phyloP scores from a whole-genome alignment of 2,329 filamentous ascomycete genomes.

The Cephalotrichum gorgonifer region DNA sequence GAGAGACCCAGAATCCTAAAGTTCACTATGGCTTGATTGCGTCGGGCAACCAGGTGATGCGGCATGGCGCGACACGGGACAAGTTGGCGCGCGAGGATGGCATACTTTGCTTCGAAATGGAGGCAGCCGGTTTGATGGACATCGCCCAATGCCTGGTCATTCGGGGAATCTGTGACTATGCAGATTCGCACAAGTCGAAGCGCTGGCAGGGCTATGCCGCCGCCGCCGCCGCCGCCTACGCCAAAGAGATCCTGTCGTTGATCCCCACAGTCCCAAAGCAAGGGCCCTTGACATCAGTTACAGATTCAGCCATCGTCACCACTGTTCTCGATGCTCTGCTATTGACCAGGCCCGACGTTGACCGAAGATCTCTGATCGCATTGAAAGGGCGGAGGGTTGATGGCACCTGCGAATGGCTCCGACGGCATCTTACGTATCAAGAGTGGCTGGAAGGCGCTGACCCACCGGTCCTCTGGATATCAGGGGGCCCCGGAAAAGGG shows the following conservation, averaged over 20 bases:
- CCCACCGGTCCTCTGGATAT: too few relatives aligned
- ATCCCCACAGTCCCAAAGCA: too few relatives aligned
- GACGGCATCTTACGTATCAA: too few relatives aligned
- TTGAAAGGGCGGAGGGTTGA: too few relatives aligned
- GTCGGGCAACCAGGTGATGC: slow-evolving; percentile 9
- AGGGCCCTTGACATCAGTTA: too few relatives aligned
- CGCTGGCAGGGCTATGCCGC: slow-evolving; percentile 24
- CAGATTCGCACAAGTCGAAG: slow-evolving; percentile 26
- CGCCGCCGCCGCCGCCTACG: slow-evolving; percentile 15
- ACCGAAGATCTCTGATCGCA: too few relatives aligned
- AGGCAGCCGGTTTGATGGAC: slow-evolving; percentile 14
- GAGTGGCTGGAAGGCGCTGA: too few relatives aligned
- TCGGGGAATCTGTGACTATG: slow-evolving; percentile 25
- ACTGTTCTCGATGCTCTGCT: not conserved
- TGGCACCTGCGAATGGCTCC: too few relatives aligned
- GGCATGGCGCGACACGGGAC: not conserved
- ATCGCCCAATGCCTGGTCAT: slow-evolving; percentile 21
- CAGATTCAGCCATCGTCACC: too few relatives aligned
- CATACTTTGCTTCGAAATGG: slow-evolving; percentile 18
- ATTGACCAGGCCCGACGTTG: not conserved
- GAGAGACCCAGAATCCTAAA: not conserved
- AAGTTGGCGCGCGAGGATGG: not conserved
- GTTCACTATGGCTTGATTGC: slow-evolving; percentile 11
- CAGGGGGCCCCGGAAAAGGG: too few relatives aligned
- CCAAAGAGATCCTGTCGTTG: not conserved